Evolutionary conservation across 2,329 filamentous ascomycete genomes (phyloP).

Genomic region (Pseudonectria foliicola): DNA sequence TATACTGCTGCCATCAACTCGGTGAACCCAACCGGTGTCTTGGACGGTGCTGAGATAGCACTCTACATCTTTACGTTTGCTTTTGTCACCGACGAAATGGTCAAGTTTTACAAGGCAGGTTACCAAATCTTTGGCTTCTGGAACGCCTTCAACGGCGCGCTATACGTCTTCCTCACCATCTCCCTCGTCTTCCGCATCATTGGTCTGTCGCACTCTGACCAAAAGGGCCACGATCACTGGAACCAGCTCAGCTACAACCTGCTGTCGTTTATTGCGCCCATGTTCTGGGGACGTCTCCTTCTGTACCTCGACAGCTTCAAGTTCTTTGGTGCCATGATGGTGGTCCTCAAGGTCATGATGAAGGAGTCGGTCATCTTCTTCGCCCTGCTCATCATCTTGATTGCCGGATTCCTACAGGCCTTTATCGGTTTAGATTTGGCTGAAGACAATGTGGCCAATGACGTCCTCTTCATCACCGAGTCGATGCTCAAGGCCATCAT

Average conservation of each 20-base stretch:
- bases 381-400: constrained; percentile 74
- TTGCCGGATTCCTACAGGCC: constrained; percentile 83
- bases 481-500: constrained; percentile 87
- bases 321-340: constrained; percentile 97
- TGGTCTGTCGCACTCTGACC: constrained; percentile 58
- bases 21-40: constrained; percentile 74
- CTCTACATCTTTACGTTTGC: constrained; percentile 89
- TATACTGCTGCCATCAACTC: constrained; percentile 93
- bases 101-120: constrained; percentile 92
- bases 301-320: constrained; percentile 89
- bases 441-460: constrained; percentile 61
- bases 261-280: constrained; percentile 82
- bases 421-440: constrained; percentile 87
- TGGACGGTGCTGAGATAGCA: constrained; percentile 76
- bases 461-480: constrained; percentile 67
- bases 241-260: constrained; percentile 90
- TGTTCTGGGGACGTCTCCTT: constrained; percentile 93
- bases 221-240: constrained; percentile 45
- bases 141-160: constrained; percentile 85
- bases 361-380: constrained; percentile 95
- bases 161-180: constrained; percentile 72
- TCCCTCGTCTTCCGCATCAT: constrained; percentile 76
- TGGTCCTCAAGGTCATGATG: constrained; percentile 94
- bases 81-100: constrained; percentile 79
- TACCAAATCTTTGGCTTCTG: constrained; percentile 89